These are phyloP conservation scores for Crithidia fasciculata DNA, from an alignment of 208 protist genomes.

Conservation along the genomic window DNA sequence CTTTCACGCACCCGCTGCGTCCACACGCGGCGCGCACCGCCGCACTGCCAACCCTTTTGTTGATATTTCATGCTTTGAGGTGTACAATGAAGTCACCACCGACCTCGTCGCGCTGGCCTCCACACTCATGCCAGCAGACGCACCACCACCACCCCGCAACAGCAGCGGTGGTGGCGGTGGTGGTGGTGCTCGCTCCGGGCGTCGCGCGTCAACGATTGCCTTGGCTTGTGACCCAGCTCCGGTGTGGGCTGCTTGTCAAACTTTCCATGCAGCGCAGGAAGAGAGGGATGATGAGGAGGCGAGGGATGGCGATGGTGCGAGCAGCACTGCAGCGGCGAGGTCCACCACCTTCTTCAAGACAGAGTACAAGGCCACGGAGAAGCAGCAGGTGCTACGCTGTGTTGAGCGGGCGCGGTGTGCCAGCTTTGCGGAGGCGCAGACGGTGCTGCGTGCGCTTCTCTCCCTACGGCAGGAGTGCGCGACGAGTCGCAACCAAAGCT, in stretches of 20 bases:
- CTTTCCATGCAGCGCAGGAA: neutral
- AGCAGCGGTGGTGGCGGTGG: neutral
- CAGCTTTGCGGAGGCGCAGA: constrained; percentile 34
- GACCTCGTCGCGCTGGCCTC: constrained; percentile 66
- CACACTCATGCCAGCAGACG: neutral
- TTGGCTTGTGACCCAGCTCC: neutral
- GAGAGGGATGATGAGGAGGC: neutral
- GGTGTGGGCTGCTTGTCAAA: neutral
- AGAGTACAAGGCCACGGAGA: constrained; percentile 66
- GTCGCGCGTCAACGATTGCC: neutral
- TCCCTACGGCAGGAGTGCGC: constrained; percentile 44
- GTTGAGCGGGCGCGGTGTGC: constrained; percentile 42
- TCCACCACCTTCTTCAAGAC: constrained; percentile 10
- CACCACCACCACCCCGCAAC: too few species aligned
- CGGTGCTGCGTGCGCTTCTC: constrained; percentile 41
- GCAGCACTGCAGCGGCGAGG: neutral
- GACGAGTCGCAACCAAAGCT: constrained; percentile 57
- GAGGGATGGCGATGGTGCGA: too few species aligned
- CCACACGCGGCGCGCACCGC: neutral
- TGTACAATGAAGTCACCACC: constrained; percentile 80
- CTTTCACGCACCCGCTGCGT: constrained; percentile 17
- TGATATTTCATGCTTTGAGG: constrained; percentile 74
- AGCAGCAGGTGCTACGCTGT: constrained; percentile 47
- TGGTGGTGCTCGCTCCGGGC: neutral
- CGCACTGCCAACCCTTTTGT: constrained; percentile 28